Base-by-base conservation (phyloP, 129 eudicot species). In the Oenanthe sinensis region DNA sequence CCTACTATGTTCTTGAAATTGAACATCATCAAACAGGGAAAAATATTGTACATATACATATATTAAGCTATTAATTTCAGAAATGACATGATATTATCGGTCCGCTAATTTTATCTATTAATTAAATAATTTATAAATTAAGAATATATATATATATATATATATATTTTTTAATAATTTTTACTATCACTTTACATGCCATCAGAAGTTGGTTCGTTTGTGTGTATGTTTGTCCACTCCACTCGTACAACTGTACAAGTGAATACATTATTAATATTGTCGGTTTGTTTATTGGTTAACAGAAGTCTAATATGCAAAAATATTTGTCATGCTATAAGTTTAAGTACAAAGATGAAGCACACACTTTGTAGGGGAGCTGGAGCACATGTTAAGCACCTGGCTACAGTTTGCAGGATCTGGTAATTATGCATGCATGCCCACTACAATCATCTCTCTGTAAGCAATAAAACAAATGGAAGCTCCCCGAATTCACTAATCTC, bases 371-470 rank as follows among this genome's bases (percentile, higher is more conserved):
- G 74, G 37, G 74, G 45, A 69, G 74, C 46, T 70, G 74, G 45
- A 69, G 74, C 74, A 69, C 74, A 69, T 30, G 74, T 69, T 14
- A 69, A 70, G 24, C 47, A 70, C 47, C 37, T 70, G 43, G 28
- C 11, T 19, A 70, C 74, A 14, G 74, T 70, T 28, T 68, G 42
- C 40, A 17, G 73, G 47, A 42, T 6, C 74, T 33, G 74, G 47
- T 26, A 70, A 54, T 54, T 70, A 16, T 7, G 62, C 62, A 54
- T 16, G 62, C 62, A 69, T 69, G 46, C 74, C 73, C 74, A 68
- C 45, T 68, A 14, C 14, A 6, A 26, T 40, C 22, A 68, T 24
- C 74, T 68, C 46, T 5, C 46, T 20, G n/a, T 69, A 37, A 28
- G 10, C 74, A 16, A 69, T 1, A 37, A 69, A 33, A 69, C 28